Evolutionary conservation across 148 eudicot species (phyloP), one percentile per base, ranked within the genome.

Genomic region (Dysphania ambrosioides): DNA sequence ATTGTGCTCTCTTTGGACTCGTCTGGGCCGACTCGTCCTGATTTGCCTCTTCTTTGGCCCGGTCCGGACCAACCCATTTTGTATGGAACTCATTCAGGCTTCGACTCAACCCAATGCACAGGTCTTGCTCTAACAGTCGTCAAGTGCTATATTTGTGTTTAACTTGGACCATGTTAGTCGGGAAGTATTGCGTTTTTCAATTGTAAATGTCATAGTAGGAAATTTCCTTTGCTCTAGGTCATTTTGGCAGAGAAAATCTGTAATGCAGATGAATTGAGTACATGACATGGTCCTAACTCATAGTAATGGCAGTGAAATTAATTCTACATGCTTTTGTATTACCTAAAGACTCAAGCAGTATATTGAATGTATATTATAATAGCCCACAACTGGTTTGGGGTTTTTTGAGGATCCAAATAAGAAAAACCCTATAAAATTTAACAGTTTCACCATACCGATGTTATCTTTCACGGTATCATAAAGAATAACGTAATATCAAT

Each of bases 271-370:
- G 42, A 35, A 32, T 35, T 64, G 18, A 67, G 30, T 55, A 41
- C 31, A 67, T 67, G 55, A 24, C 47, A 41, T 67, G 71, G 71
- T 67, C 71, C 71, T 34, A 41, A 24, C 21, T n/a, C n/a, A n/a
- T n/a, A n/a, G n/a, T 15, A 47, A 21, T 47, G 53, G 53, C 53
- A 47, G 16, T 47, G 53, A 13, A 18, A 47, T 15, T 47, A 18
- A 47, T 15, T 47, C 16, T 13, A 47, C 53, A 47, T 47, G 53
- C 13, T 2, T 42, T 42, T 42, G 15, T 42, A 42, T 49, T 49
- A 49, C 55, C n/a, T 13, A 49, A 49, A 49, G 19, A 53, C 58
- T 53, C 58, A 21, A 42, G 21, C 21, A 1, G 3, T 15, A 16
- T 13, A 47, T 15, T 21, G 16, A 47, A 47, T 47, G 5, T 47